Base-by-base conservation (phyloP, 1,284 basidiomycete species). In the Somion occarium region DNA sequence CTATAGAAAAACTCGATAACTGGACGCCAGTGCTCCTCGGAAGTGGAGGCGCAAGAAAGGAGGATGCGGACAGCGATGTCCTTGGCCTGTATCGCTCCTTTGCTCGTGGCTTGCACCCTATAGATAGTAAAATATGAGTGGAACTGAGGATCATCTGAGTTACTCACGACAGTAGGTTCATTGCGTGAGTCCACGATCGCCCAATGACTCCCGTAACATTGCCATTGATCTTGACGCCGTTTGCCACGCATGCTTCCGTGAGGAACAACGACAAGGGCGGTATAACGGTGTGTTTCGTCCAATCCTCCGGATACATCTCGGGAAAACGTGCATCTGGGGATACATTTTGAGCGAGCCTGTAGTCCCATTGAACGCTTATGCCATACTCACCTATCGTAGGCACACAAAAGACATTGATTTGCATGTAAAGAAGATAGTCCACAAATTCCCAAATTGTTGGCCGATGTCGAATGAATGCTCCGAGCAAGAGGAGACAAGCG, bases 341-440 rank as follows among this genome's bases (percentile, higher is more conserved):
- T n/a, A n/a, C n/a, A n/a, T n/a, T n/a, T n/a, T n/a, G n/a, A n/a
- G n/a, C n/a, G n/a, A n/a, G n/a, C n/a, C n/a, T n/a, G n/a, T n/a
- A n/a, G n/a, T n/a, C n/a, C n/a, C n/a, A n/a, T n/a, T n/a, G n/a
- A n/a, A n/a, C n/a, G n/a, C n/a, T n/a, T n/a, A n/a, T n/a, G n/a
- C n/a, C n/a, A n/a, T n/a, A n/a, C n/a, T n/a, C n/a, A n/a, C n/a
- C n/a, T n/a, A n/a, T n/a, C n/a, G n/a, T n/a, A n/a, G n/a, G n/a
- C n/a, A n/a, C n/a, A n/a, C n/a, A n/a, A n/a, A n/a, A n/a, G n/a
- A n/a, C n/a, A n/a, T n/a, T n/a, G n/a, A n/a, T n/a, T n/a, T n/a
- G n/a, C n/a, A n/a, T n/a, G n/a, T 15, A 15, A 18, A 48, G 46
- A 3, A 48, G 27, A 39, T 48, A 20, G 22, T 48, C 19, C 46